Evolutionary conservation across 352 stramenopile species (phyloP).

Genomic region (Phytophthora macrochlamydospora): DNA sequence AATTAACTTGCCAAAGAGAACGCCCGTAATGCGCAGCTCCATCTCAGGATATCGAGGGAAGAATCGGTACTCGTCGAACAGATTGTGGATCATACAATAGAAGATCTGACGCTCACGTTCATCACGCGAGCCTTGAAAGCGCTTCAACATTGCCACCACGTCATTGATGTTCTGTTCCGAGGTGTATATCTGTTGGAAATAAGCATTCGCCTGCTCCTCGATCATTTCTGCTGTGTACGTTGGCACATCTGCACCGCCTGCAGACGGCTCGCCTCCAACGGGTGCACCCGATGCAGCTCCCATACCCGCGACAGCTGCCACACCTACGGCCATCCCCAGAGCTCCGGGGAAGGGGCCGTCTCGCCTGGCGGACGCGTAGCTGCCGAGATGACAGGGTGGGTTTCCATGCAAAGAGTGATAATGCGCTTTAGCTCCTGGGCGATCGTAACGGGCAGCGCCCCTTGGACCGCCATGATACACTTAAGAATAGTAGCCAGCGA

Average conservation of each 20-base stretch:
- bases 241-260: conserved; percentile 34
- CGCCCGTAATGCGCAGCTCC: conserved; percentile 98
- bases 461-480: conserved; percentile 79
- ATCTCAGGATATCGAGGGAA: conserved; percentile 99
- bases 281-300: conserved; percentile 4
- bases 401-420: conserved; percentile 82
- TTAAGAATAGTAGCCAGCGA: conserved; percentile 86
- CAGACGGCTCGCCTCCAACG: conserved; percentile 21
- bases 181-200: conserved; percentile 99
- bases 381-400: conserved; percentile 79
- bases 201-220: conserved; percentile 97
- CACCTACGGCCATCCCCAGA: conserved; percentile 11
- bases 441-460: conserved; percentile 69
- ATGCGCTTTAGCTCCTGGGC: conserved; percentile 84
- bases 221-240: conserved; percentile 94
- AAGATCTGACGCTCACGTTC: conserved; percentile 98
- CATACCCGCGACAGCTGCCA: conserved; percentile 15
- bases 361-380: conserved; percentile 61
- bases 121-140: conserved; percentile 97
- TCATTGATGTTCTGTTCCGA: conserved; percentile 98
- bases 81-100: conserved; percentile 99
- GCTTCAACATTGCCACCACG: conserved; percentile 98
- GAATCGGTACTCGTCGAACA: conserved; percentile 99
- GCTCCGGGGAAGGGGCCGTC: conserved; percentile 12
- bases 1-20: conserved; percentile 98